Conservation (phyloP, 345 rosid species). For the Populus euphratica region DNA sequence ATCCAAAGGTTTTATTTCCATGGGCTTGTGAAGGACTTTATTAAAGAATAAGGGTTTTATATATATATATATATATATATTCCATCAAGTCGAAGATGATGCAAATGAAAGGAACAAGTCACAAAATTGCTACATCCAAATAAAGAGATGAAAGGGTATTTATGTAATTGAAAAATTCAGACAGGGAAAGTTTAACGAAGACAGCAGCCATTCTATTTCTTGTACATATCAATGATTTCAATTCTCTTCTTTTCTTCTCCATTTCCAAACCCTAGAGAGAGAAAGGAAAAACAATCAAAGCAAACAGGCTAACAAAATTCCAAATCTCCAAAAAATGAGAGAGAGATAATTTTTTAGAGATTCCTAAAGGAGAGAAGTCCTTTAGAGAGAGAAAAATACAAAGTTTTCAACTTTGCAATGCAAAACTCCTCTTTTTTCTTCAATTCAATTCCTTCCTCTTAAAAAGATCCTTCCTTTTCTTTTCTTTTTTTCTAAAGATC, state of each 20-base stretch:
- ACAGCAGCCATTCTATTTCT: conserved; percentile 13
- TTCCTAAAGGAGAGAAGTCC: neutral
- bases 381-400: neutral
- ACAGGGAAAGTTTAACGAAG: neutral
- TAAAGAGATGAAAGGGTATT: neutral
- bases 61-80: no score
- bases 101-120: neutral
- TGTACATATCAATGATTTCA: neutral
- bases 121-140: neutral
- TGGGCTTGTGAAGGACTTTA: no score
- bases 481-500: neutral
- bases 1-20: no score
- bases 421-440: neutral
- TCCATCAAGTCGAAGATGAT: neutral
- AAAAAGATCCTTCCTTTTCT: neutral
- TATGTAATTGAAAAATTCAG: neutral
- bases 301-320: neutral
- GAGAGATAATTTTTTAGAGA: neutral
- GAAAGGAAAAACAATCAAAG: neutral
- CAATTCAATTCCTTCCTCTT: neutral
- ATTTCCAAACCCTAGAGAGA: conserved; percentile 10
- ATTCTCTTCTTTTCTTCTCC: neutral
- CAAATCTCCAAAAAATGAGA: neutral
- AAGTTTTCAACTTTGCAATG: neutral
- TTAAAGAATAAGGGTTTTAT: no score